These are phyloP conservation scores for Eragrostis tef DNA, from an alignment of 202 grass and related monocot genomes.

Conservation along the genomic window DNA sequence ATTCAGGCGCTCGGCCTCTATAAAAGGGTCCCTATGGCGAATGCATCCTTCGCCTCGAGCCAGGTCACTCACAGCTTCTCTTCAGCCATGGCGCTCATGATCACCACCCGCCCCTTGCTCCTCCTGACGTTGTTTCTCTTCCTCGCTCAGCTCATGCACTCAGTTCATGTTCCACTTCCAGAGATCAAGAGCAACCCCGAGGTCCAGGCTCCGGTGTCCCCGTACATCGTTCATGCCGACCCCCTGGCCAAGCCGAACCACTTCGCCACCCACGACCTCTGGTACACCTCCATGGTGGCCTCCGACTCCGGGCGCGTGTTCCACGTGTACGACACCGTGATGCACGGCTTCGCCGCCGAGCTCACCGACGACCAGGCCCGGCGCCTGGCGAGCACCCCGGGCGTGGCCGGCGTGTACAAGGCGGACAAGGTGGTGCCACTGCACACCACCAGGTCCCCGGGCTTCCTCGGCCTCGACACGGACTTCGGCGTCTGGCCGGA, in stretches of 20 bases:
- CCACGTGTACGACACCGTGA: not conserved
- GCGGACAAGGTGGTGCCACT: too few species aligned
- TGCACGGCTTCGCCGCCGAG: not conserved
- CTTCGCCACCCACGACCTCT: constrained; percentile 44
- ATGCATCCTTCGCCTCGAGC: not conserved
- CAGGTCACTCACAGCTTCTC: constrained; percentile 1
- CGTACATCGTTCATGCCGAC: constrained; percentile 57
- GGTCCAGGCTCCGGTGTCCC: not conserved
- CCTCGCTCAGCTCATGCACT: not conserved
- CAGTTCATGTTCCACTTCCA: not conserved
- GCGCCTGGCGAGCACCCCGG: not conserved
- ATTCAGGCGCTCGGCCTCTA: not conserved
- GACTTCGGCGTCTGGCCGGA: too few species aligned
- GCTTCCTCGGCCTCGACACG: too few species aligned
- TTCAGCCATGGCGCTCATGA: constrained; percentile 35
- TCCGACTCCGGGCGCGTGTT: not conserved
- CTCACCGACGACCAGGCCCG: not conserved
- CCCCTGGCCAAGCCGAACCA: constrained; percentile 43
- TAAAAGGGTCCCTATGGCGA: constrained; percentile 23
- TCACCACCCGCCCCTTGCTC: not conserved
- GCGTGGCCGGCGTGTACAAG: not conserved
- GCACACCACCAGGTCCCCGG: too few species aligned
- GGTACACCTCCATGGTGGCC: constrained; percentile 61
- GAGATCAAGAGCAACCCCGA: not conserved
- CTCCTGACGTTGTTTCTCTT: constrained; percentile 4